Percentiles rank a stretch among this genome's conserved stretches.
Conservation (phyloP, 345 rosid genomes). For the Anacardium occidentale region DNA sequence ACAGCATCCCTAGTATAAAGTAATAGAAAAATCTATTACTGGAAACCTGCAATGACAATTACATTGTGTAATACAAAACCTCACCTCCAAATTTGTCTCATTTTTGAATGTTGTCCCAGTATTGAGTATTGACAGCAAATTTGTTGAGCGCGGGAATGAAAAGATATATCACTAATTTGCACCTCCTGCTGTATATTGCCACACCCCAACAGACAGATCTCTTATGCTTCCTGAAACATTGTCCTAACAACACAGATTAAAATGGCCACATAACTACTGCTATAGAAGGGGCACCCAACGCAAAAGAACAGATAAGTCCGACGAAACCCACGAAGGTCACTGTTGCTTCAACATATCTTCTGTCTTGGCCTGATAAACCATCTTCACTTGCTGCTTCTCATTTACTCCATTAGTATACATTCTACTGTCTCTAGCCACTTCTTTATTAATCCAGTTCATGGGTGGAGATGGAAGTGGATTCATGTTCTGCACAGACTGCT, state of each 20-base stretch:
- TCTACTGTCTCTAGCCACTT: slow-evolving; percentile 32
- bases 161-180: background rate
- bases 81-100: slow-evolving; percentile 1
- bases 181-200: background rate
- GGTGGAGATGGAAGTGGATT: slow-evolving; percentile 64
- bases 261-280: background rate
- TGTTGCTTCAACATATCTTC: slow-evolving; percentile 31
- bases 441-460: slow-evolving; percentile 51
- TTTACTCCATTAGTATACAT: slow-evolving; percentile 33
- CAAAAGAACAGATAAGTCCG: background rate
- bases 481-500: slow-evolving; percentile 38
- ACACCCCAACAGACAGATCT: background rate
- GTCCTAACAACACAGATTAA: background rate
- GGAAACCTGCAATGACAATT: background rate
- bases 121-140: background rate
- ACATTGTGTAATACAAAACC: background rate
- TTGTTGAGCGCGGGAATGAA: background rate
- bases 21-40: background rate
- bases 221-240: background rate
- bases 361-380: slow-evolving; percentile 57
- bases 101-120: background rate
- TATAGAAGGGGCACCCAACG: background rate
- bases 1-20: background rate
- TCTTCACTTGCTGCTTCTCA: slow-evolving; percentile 52
- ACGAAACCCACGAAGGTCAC: slow-evolving; percentile 3